Base-by-base conservation (phyloP, 306 rosid species). In the Cotoneaster glaucophyllus region DNA sequence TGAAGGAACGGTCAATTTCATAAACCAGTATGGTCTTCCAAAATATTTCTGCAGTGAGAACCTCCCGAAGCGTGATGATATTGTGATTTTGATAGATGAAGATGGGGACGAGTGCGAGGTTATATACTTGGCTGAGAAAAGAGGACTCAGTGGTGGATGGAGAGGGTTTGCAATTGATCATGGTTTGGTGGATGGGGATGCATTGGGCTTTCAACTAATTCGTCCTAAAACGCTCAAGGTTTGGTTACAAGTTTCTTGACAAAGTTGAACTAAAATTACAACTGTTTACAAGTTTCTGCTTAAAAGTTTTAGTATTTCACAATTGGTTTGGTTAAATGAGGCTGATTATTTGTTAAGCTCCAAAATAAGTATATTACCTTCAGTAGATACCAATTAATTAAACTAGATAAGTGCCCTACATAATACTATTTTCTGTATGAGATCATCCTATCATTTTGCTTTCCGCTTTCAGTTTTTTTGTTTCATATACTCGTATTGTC, bases 161-260 rank as follows among this genome's bases (percentile, higher is more conserved):
- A 57, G 62, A 57, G 98, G 90, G 32, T 91, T 94, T 69, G 63
- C 98, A 4, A 77, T 91, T 81, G 97, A 96, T 77, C 98, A 90
- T 82, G 71, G 79, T 17, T 83, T 90, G 82, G 90, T 82, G 8
- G 93, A 90, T 53, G 98, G 98, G 32, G 97, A 93, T 28, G 97
- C 98, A 22, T 71, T 93, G 45, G 79, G 90, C 71, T 93, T 89
- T 75, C 93, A 93, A 64, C 70, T 91, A 75, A 84, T 85, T 62
- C 79, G 48, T 62, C 87, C 87, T 72, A 79, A 86, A 28, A 67
- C 80, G 58, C 44, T 41, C 44, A 41, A 41, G 97, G 98, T 93
- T 50, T 50, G 21, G 54, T 50, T 50, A 17, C 54, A 50, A 17
- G 54, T 50, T 48, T 15, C 21, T 48, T 15, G 54, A 50, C 54